These are phyloP conservation scores for Penicillium ochrochloron DNA, from an alignment of 495 filamentous ascomycete species.

Conservation along the genomic window DNA sequence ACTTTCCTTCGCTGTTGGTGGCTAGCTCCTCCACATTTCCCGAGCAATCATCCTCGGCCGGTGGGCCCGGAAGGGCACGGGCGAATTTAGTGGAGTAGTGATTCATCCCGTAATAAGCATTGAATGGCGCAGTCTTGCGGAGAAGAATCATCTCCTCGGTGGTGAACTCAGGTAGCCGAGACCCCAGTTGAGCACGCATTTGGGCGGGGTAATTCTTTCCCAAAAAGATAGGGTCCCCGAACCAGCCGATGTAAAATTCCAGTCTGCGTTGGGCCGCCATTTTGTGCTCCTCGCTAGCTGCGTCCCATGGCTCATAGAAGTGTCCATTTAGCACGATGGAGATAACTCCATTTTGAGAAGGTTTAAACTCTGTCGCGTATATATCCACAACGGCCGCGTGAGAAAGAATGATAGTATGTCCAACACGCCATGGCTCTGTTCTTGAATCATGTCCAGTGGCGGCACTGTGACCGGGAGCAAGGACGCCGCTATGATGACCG, in stretches of 20 bases:
- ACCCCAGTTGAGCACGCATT: slow-evolving; percentile 66
- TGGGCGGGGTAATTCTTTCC: slow-evolving; percentile 66
- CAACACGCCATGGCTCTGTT: slow-evolving; percentile 45
- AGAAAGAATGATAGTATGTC: slow-evolving; percentile 39
- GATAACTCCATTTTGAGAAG: slow-evolving; percentile 27
- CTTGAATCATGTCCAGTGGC: neutral
- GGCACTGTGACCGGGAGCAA: slow-evolving; percentile 28
- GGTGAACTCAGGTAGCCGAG: slow-evolving; percentile 64
- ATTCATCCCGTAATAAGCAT: slow-evolving; percentile 78
- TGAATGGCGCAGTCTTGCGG: slow-evolving; percentile 52
- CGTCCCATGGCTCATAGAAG: slow-evolving; percentile 49
- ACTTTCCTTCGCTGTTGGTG: slow-evolving; percentile 60
- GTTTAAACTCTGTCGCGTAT: slow-evolving; percentile 42
- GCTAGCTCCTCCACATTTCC: slow-evolving; percentile 66
- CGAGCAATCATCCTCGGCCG: slow-evolving; percentile 57
- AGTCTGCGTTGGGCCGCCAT: slow-evolving; percentile 43
- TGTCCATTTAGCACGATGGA: slow-evolving; percentile 48
- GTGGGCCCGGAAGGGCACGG: slow-evolving; percentile 42
- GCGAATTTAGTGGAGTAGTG: slow-evolving; percentile 76
- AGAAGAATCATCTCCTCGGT: slow-evolving; percentile 60
- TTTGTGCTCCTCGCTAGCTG: slow-evolving; percentile 20
- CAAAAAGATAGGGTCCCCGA: slow-evolving; percentile 68
- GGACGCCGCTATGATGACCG: slow-evolving; percentile 1
- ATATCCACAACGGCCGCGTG: slow-evolving; percentile 42
- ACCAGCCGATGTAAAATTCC: slow-evolving; percentile 51